Percentiles rank a stretch among this genome's conserved stretches.
phyloP scores from a whole-genome alignment of 2,329 filamentous ascomycete species.

The Fusarium zealandicum region DNA sequence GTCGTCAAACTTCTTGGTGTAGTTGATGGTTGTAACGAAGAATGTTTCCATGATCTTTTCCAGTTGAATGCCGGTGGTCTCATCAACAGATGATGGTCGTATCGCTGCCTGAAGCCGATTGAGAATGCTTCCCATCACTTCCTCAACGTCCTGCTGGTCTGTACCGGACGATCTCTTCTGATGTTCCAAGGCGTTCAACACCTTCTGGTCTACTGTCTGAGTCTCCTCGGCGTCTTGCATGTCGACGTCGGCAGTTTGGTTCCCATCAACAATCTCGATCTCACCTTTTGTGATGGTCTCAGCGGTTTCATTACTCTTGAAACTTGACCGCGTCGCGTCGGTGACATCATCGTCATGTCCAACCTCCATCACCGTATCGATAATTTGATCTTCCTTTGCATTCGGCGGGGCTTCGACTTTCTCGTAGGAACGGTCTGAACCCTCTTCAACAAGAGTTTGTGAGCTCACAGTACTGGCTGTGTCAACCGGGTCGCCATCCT shows the following conservation, averaged over 20 bases:
- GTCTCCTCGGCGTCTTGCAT: constrained; percentile 45
- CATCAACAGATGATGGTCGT: constrained; percentile 68
- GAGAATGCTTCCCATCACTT: constrained; percentile 92
- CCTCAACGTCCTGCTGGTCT: constrained; percentile 92
- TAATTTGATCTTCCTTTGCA: constrained; percentile 34
- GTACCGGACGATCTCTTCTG: constrained; percentile 58
- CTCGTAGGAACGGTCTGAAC: constrained; percentile 47
- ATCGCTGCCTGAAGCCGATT: constrained; percentile 92
- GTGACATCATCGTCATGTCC: constrained; percentile 21
- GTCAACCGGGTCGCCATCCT: constrained; percentile 45
- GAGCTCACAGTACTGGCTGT: constrained; percentile 59
- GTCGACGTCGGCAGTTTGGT: constrained; percentile 30
- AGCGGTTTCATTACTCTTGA: neutral
- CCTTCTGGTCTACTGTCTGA: constrained; percentile 55
- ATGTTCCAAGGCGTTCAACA: constrained; percentile 55
- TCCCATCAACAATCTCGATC: neutral
- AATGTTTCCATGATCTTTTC: constrained; percentile 80
- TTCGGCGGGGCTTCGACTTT: constrained; percentile 40
- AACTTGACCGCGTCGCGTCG: constrained; percentile 9
- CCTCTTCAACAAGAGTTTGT: constrained; percentile 58
- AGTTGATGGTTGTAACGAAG: constrained; percentile 68
- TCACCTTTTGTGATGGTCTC: constrained; percentile 12
- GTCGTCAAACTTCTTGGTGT: constrained; percentile 61
- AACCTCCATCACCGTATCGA: constrained; percentile 36
- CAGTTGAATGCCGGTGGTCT: constrained; percentile 74